Evolutionary conservation across 192 early-diverging fungal species (phyloP).

Genomic region (Coemansia sp.): DNA sequence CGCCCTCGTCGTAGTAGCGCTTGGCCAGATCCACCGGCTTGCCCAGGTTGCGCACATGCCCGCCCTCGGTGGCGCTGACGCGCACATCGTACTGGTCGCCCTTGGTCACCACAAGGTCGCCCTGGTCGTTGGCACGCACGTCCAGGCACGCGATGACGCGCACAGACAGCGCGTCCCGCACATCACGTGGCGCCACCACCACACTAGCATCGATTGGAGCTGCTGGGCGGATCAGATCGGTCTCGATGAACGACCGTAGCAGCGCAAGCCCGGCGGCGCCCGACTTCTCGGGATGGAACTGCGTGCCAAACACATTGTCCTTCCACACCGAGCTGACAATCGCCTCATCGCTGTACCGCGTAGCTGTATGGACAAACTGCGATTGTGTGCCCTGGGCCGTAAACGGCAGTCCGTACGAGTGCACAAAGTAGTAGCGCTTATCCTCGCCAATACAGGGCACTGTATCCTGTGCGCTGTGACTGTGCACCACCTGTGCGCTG

Average conservation of each 20-base stretch:
- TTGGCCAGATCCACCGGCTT: conserved; percentile 94
- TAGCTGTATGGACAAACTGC: conserved; percentile 78
- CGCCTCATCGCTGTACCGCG: conserved; percentile 84
- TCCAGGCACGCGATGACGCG: conserved; percentile 98
- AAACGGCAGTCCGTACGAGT: conserved; percentile 87
- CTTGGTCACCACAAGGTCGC: conserved; percentile 98
- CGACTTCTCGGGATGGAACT: conserved; percentile 99
- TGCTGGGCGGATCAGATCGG: conserved; percentile 30
- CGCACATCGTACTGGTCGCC: conserved; percentile 99
- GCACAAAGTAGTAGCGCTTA: conserved; percentile 93
- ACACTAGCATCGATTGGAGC: background rate
- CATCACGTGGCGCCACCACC: conserved; percentile 1
- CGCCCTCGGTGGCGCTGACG: conserved; percentile 58
- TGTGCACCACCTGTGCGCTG: conserved; percentile 27
- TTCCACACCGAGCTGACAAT: conserved; percentile 82
- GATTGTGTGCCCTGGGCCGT: conserved; percentile 48
- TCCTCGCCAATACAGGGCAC: conserved; percentile 53
- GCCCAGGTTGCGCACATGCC: conserved; percentile 91
- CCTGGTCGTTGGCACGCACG: conserved; percentile 93
- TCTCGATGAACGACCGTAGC: conserved; percentile 76
- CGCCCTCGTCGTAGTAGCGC: conserved; percentile 92
- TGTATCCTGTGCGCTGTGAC: background rate
- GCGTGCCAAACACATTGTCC: conserved; percentile 92
- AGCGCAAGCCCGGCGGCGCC: conserved; percentile 85
- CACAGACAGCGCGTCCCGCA: conserved; percentile 68